phyloP scores from a whole-genome alignment of 2,329 filamentous ascomycete species.

The Onygenales sp. region DNA sequence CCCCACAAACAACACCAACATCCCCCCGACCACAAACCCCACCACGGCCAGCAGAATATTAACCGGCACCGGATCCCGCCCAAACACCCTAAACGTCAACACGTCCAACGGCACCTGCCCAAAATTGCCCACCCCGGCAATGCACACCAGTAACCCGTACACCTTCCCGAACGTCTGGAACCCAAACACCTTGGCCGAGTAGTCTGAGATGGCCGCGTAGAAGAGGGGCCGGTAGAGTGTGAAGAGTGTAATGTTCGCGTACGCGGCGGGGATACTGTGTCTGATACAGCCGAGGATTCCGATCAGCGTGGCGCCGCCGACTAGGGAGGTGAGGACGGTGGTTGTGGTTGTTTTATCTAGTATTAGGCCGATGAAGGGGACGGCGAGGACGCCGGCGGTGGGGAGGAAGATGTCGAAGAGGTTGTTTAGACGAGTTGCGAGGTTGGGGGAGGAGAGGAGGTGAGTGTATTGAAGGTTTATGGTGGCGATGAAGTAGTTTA shows the following conservation, averaged over 20 bases:
- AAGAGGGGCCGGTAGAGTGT: conserved; percentile 81
- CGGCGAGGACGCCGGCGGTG: conserved; percentile 66
- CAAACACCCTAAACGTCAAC: conserved; percentile 62
- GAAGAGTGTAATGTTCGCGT: conserved; percentile 71
- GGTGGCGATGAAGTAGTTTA: conserved; percentile 85
- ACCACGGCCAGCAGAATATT: conserved; percentile 58
- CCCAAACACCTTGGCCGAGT: conserved; percentile 83
- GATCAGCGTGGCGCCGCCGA: conserved; percentile 61
- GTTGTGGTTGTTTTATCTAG: conserved; percentile 70
- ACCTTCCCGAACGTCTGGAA: conserved; percentile 87
- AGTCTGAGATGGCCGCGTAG: conserved; percentile 85
- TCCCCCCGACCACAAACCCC: conserved; percentile 55
- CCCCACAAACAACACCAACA: conserved; percentile 58
- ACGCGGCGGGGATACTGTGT: conserved; percentile 54
- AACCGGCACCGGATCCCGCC: conserved; percentile 65
- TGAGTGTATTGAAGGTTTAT: conserved; percentile 71
- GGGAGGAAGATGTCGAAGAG: conserved; percentile 80
- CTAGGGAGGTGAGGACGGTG: conserved; percentile 59
- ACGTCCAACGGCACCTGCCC: conserved; percentile 70
- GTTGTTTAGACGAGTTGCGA: conserved; percentile 62
- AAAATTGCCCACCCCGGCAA: conserved; percentile 76
- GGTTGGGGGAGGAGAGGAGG: conserved; percentile 53
- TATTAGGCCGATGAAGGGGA: conserved; percentile 73
- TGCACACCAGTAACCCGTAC: conserved; percentile 80
- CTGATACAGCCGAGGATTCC: conserved; percentile 69